Evolutionary conservation across 140 eudicot genomes (phyloP).

Genomic region (Senecio squalidus): DNA sequence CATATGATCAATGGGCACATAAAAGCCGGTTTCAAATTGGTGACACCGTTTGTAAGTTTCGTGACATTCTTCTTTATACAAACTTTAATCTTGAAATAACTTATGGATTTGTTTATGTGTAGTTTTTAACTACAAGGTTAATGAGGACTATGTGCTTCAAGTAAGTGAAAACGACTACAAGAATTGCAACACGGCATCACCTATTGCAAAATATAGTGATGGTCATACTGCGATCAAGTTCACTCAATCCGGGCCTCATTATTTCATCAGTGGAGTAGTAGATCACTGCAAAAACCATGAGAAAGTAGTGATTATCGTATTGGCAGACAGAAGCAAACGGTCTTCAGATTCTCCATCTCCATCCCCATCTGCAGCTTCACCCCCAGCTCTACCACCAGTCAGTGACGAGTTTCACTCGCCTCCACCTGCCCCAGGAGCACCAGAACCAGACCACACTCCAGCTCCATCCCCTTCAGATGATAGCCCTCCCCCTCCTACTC

Average conservation of each 20-base stretch:
- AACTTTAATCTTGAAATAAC: background rate
- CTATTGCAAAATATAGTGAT: conserved; percentile 31
- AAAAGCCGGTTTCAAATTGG: conserved; percentile 44
- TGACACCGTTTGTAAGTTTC: conserved; percentile 47
- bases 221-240: conserved; percentile 39
- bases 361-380: conserved; percentile 28
- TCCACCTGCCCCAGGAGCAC: conserved; percentile 31
- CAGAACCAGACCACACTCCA: conserved; percentile 26
- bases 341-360: conserved; percentile 12
- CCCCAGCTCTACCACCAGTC: conserved; percentile 18
- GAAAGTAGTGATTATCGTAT: conserved; percentile 35
- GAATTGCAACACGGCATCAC: conserved; percentile 33
- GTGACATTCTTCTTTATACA: background rate
- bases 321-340: conserved; percentile 32
- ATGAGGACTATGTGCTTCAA: conserved; percentile 43
- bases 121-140: conserved; percentile 42
- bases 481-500: conserved; percentile 33
- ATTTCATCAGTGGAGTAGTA: conserved; percentile 42
- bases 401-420: conserved; percentile 28
- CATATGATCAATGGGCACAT: conserved; percentile 54
- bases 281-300: conserved; percentile 34
- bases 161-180: conserved; percentile 42
- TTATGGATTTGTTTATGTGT: background rate
- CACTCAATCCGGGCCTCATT: conserved; percentile 44
- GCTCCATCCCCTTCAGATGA: conserved; percentile 40